Conservation (phyloP, 2,329 filamentous ascomycete genomes). For the Ophiobolus disseminans region DNA sequence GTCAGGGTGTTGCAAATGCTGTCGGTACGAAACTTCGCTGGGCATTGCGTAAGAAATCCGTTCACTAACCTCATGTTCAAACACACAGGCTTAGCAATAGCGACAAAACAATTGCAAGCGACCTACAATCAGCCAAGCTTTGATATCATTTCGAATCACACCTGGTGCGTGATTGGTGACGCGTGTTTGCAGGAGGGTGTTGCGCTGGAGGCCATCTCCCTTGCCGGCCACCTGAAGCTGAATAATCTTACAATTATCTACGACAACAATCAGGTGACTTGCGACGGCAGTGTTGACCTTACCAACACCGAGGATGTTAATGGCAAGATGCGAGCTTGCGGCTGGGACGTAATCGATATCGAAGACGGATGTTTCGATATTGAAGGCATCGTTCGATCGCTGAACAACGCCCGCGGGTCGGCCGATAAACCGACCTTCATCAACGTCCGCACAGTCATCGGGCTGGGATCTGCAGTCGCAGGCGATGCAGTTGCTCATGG, state of each 20-base stretch:
- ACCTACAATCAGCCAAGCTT: constrained; percentile 63
- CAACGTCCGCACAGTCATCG: constrained; percentile 65
- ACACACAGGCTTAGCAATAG: constrained; percentile 60
- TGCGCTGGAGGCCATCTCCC: constrained; percentile 62
- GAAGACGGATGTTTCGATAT: constrained; percentile 62
- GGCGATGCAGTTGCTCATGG: constrained; percentile 64
- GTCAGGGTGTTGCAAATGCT: constrained; percentile 67
- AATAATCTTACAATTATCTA: constrained; percentile 66
- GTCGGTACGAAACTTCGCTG: constrained; percentile 28
- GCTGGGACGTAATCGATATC: constrained; percentile 64
- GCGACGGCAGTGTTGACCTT: constrained; percentile 63
- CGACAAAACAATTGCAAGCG: constrained; percentile 56
- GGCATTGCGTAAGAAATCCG: constrained; percentile 23
- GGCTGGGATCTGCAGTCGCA: constrained; percentile 56
- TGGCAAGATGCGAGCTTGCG: constrained; percentile 63
- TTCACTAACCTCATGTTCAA: constrained; percentile 52
- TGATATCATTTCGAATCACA: constrained; percentile 58
- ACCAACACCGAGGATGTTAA: constrained; percentile 65
- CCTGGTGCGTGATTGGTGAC: constrained; percentile 64
- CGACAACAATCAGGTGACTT: constrained; percentile 68
- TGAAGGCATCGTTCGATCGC: constrained; percentile 55
- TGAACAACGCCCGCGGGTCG: constrained; percentile 54
- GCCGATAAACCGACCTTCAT: constrained; percentile 63
- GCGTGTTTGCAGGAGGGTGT: constrained; percentile 66
- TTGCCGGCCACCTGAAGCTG: constrained; percentile 63